phyloP scores from a whole-genome alignment of 192 early-diverging fungal genomes.

The Rhizoclosmatium sp. region DNA sequence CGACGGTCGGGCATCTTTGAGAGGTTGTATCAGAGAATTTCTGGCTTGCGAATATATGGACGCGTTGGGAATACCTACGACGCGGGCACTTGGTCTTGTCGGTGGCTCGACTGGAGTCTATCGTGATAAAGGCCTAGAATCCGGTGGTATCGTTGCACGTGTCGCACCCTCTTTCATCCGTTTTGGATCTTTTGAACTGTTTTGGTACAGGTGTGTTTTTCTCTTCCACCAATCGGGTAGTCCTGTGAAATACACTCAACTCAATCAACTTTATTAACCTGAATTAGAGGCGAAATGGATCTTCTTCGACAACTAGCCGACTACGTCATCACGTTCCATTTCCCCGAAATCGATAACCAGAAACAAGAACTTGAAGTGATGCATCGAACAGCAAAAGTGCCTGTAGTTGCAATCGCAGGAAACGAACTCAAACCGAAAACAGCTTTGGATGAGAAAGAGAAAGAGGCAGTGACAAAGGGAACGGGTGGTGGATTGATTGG shows the following conservation, averaged over 20 bases:
- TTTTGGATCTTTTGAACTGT: constrained; percentile 89
- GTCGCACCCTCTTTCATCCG: constrained; percentile 80
- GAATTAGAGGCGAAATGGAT: constrained; percentile 53
- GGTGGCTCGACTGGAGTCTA: constrained; percentile 65
- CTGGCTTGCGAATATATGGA: constrained; percentile 77
- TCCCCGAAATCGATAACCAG: constrained; percentile 45
- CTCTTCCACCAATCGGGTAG: neutral
- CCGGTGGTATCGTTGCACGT: constrained; percentile 78
- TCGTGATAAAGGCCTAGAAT: constrained; percentile 69
- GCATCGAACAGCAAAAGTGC: neutral
- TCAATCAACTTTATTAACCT: neutral
- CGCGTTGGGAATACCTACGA: constrained; percentile 76
- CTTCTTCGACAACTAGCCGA: constrained; percentile 72
- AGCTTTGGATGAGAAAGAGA: neutral
- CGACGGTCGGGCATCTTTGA: constrained; percentile 87
- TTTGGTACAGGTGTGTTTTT: constrained; percentile 59
- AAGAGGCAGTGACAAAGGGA: constrained; percentile 27
- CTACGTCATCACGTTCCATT: constrained; percentile 70
- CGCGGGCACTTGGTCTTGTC: constrained; percentile 78
- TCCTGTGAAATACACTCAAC: neutral
- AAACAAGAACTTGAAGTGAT: constrained; percentile 14
- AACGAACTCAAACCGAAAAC: neutral
- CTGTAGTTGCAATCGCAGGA: constrained; percentile 5
- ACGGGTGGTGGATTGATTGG: constrained; percentile 16
- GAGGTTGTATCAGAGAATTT: constrained; percentile 88